A percentile compares a stretch with the other conserved stretches of the same genome.
Evolutionary conservation across 2,329 filamentous ascomycete species (phyloP).

Genomic region (Neophaeococcomyces aloes): DNA sequence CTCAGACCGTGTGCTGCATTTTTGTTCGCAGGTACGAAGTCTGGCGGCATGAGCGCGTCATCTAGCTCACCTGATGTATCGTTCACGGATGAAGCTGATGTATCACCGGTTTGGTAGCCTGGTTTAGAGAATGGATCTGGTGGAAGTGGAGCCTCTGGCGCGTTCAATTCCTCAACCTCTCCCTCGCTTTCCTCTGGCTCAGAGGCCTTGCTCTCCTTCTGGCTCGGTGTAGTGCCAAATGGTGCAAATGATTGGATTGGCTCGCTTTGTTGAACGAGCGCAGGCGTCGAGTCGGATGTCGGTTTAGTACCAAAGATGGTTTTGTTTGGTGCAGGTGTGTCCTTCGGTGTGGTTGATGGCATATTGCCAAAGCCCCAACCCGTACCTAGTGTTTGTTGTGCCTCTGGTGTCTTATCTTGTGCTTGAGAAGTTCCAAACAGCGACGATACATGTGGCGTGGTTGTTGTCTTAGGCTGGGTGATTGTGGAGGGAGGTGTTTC

Average conservation of each 20-base stretch:
- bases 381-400: conserved; percentile 25
- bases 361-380: conserved; percentile 15
- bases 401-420: conserved; percentile 18
- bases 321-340: conserved; percentile 22
- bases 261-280: conserved; percentile 25
- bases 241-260: conserved; percentile 18
- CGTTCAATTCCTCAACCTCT: conserved; percentile 10
- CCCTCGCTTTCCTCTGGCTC: background rate
- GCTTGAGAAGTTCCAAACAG: conserved; percentile 27
- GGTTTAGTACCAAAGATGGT: conserved; percentile 27
- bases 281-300: conserved; percentile 20
- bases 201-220: background rate
- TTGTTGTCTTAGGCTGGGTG: conserved; percentile 18
- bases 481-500: conserved; percentile 21
- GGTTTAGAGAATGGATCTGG: conserved; percentile 39
- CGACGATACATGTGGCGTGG: conserved; percentile 26
- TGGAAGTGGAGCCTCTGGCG: conserved; percentile 33
- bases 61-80: conserved; percentile 29
- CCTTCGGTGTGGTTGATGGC: conserved; percentile 21
- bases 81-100: conserved; percentile 36
- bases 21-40: conserved; percentile 18
- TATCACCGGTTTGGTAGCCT: conserved; percentile 37
- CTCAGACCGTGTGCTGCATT: conserved; percentile 8
- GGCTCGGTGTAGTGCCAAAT: background rate
- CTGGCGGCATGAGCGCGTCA: conserved; percentile 23